Conservation (phyloP, 768 basidiomycete genomes). For the Tephrocybe sp. region DNA sequence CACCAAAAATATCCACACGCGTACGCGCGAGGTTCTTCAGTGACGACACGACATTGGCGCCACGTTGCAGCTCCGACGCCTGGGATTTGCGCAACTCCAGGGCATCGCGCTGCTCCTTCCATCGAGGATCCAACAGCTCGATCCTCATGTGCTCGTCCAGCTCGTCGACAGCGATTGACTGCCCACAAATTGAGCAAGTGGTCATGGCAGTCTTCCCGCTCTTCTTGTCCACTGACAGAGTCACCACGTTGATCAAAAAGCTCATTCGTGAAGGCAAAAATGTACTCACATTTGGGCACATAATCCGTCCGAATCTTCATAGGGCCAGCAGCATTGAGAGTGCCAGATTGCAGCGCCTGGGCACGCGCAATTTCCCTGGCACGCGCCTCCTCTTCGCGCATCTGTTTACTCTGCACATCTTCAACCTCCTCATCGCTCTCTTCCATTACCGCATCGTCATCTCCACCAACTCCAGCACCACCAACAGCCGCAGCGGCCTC, state of each 20-base stretch:
- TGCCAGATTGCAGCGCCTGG: slow-evolving; percentile 77
- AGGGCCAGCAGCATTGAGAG: slow-evolving; percentile 69
- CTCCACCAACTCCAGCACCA: slow-evolving; percentile 49
- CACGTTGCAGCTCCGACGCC: slow-evolving; percentile 82
- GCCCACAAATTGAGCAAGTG: slow-evolving; percentile 92
- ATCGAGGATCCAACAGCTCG: slow-evolving; percentile 94
- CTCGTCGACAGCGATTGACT: slow-evolving; percentile 94
- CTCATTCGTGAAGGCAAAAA: not conserved
- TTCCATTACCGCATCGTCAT: slow-evolving; percentile 77
- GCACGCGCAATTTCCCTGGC: slow-evolving; percentile 73
- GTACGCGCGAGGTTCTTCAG: slow-evolving; percentile 91
- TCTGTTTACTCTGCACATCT: slow-evolving; percentile 55
- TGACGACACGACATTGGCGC: slow-evolving; percentile 92
- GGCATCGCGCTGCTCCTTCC: slow-evolving; percentile 93
- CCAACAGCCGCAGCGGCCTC: slow-evolving; percentile 83
- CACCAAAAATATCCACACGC: slow-evolving; percentile 98
- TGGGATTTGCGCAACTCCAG: slow-evolving; percentile 90
- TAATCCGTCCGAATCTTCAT: slow-evolving; percentile 98
- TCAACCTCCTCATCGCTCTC: slow-evolving; percentile 83
- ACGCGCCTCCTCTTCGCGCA: slow-evolving; percentile 71
- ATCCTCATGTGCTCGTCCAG: slow-evolving; percentile 98
- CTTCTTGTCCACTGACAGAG: slow-evolving; percentile 61
- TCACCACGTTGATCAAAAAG: slow-evolving; percentile 6
- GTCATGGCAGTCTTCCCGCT: slow-evolving; percentile 71
- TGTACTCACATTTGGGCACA: slow-evolving; percentile 80